These are phyloP conservation scores for Irpex sp. DNA, from an alignment of 1,284 basidiomycete genomes.

Conservation along the genomic window DNA sequence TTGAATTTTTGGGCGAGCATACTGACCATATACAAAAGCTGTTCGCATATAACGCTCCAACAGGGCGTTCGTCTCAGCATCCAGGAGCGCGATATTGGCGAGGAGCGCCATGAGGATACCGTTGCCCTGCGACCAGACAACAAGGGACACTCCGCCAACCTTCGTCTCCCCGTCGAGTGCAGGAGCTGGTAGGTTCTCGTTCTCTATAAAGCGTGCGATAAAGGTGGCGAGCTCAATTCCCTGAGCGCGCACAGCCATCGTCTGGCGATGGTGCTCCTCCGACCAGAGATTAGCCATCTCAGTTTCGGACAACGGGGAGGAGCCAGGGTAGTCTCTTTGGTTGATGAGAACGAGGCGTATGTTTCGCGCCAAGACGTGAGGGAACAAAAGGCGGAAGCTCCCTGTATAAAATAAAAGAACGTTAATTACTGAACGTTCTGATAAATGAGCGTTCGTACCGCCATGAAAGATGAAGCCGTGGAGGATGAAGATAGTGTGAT, in stretches of 20 bases:
- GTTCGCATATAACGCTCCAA: neutral
- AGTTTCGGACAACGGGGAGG: neutral
- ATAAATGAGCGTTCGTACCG: neutral
- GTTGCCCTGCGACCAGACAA: neutral
- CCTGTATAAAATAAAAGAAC: neutral
- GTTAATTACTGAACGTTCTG: constrained; percentile 42
- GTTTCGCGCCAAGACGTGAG: constrained; percentile 1
- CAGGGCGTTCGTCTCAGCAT: neutral
- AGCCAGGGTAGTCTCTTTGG: constrained; percentile 7
- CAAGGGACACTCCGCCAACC: neutral
- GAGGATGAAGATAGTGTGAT: constrained; percentile 3
- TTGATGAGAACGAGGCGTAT: constrained; percentile 7
- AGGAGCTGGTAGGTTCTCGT: neutral
- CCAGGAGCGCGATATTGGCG: neutral
- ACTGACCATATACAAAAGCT: too few species aligned
- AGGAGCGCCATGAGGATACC: neutral
- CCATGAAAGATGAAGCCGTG: constrained; percentile 8
- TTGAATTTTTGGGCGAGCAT: too few species aligned
- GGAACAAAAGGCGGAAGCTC: constrained; percentile 2
- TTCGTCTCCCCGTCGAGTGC: neutral
- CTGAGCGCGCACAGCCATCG: neutral
- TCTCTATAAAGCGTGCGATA: neutral
- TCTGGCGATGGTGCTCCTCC: neutral
- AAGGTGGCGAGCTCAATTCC: constrained; percentile 2
- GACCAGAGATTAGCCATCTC: constrained; percentile 1